Evolutionary conservation across 2,329 filamentous ascomycete genomes (phyloP).

Genomic region (Stachybotrys chartarum): DNA sequence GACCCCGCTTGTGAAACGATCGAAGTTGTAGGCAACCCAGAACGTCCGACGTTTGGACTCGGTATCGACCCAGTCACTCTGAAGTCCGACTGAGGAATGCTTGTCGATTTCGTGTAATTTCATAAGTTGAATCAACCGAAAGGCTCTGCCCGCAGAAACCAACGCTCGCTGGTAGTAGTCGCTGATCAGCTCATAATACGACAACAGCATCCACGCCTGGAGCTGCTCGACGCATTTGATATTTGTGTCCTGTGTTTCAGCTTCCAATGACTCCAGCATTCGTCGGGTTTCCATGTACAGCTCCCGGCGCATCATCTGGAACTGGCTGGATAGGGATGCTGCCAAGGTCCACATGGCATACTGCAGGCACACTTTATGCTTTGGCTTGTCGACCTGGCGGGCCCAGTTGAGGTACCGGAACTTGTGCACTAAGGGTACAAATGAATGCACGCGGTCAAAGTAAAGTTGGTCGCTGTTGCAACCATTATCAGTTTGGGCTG

Average conservation of each 20-base stretch:
- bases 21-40: not conserved
- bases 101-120: not conserved
- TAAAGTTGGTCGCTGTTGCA: constrained; percentile 2
- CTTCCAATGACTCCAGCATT: not conserved
- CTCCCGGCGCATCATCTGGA: not conserved
- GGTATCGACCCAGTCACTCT: not conserved
- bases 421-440: not conserved
- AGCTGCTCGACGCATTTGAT: not conserved
- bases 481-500: too few species aligned
- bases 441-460: not conserved
- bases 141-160: not conserved
- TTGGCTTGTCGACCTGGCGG: not conserved
- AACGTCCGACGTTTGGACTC: not conserved
- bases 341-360: not conserved
- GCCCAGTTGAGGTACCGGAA: not conserved
- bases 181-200: not conserved
- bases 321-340: not conserved
- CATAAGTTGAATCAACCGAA: not conserved
- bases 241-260: not conserved
- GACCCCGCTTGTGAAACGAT: not conserved
- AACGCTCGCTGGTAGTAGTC: not conserved
- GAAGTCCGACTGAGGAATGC: not conserved
- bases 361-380: not conserved
- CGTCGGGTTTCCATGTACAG: not conserved
- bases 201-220: not conserved